These are phyloP conservation scores for Sporisorium scitamineum DNA, from an alignment of 1,284 basidiomycete genomes.

Conservation along the genomic window DNA sequence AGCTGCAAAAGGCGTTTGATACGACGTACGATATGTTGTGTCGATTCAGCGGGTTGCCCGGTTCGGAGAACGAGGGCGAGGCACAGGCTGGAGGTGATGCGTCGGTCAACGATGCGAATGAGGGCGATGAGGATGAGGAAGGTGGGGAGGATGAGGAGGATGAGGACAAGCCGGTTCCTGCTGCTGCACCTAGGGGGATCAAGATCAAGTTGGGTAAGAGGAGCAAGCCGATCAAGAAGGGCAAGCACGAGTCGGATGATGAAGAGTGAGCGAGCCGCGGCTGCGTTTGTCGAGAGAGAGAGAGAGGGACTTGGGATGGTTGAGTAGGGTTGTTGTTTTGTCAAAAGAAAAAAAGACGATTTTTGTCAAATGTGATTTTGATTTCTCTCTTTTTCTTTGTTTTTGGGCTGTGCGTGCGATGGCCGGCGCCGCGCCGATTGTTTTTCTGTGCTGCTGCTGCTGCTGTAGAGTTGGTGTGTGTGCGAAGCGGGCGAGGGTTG, in stretches of 20 bases:
- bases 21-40: slow-evolving; percentile 58
- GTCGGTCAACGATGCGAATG: slow-evolving; percentile 12
- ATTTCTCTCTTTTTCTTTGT: too few species aligned
- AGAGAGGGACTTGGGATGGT: too few species aligned
- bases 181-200: slow-evolving; percentile 37
- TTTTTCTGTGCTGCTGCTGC: too few species aligned
- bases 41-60: slow-evolving; percentile 52
- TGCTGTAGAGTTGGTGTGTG: too few species aligned
- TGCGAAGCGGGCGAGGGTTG: too few species aligned
- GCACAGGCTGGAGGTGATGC: slow-evolving; percentile 8
- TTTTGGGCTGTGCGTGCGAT: too few species aligned
- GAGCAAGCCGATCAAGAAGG: slow-evolving; percentile 23
- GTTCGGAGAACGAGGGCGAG: slow-evolving; percentile 51
- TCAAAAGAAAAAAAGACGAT: too few species aligned
- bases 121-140: slow-evolving; percentile 20
- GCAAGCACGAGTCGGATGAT: slow-evolving; percentile 30
- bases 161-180: slow-evolving; percentile 22
- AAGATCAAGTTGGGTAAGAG: slow-evolving; percentile 54
- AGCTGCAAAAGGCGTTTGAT: slow-evolving; percentile 65
- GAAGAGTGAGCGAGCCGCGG: slow-evolving; percentile 21
- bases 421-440: too few species aligned
- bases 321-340: too few species aligned
- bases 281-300: too few species aligned
- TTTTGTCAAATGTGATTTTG: neutral
- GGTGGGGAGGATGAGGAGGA: slow-evolving; percentile 42